Evolutionary conservation across 169 alveolate species (phyloP), one percentile per base, ranked within the genome.

Genomic region (Eimeria brunetti): DNA sequence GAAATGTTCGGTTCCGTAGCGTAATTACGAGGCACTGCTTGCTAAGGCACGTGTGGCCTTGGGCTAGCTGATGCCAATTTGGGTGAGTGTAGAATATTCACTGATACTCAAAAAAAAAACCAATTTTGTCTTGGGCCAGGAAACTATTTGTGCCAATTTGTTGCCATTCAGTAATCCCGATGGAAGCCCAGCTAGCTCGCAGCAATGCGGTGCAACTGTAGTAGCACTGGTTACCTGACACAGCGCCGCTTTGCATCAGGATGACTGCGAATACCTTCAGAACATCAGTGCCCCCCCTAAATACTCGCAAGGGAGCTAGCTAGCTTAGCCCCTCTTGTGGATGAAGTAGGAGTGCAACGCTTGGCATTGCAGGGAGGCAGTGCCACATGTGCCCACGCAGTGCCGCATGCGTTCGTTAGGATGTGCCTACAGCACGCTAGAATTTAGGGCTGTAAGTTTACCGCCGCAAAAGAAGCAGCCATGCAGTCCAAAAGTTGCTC

Each of bases 381-480:
- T 38, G 56, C 83, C 7, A 49, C 83, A 38, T 73, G 36, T 36
- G 30, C 49, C 38, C 83, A 36, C 18, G 36, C 30, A 20, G 46
- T 41, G 46, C 46, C 4, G 46, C 46, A 41, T 41, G 46, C 46
- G 46, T 4, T 4, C 46, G 8, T 1, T 41, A 41, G 22, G 51
- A 38, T 9, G 7, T 36, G 9, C 53, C 83, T 38, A 1, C 4
- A 46, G 22, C 69, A 33, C 18, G 44, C 41, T 36, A 7, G 7
- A 30, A 56, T 56, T 86, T 75, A n/a, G 7, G 83, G 93, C 64
- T 86, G 67, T 51, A 86, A 24, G 27, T 60, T 60, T 30, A 86
- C 81, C 22, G 93, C 93, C 0, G 93, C 93, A 86, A 86, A 86
- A 8, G 93, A 86, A 7, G 93, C 93, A 11, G 93, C 81, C 93